These are phyloP conservation scores for Fraxinus sp. DNA, from an alignment of 305 asterid species.

Conservation along the genomic window DNA sequence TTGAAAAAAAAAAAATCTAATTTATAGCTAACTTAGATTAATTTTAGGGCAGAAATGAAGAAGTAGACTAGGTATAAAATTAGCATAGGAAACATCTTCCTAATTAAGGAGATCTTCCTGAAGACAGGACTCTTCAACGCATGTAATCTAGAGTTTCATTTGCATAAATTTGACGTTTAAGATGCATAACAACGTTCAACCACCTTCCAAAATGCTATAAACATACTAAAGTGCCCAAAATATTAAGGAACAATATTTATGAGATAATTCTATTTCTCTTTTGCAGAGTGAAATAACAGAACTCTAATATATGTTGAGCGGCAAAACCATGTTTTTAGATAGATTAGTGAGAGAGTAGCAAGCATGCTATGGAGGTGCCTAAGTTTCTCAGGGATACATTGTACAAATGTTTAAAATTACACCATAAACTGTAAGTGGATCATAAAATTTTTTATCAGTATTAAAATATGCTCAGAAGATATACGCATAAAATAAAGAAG, in stretches of 20 bases:
- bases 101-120: neutral
- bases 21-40: neutral
- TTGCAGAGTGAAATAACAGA: neutral
- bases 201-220: neutral
- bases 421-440: neutral
- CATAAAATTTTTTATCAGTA: neutral
- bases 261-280: neutral
- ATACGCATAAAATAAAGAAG: neutral
- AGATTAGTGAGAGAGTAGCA: neutral
- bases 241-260: slow-evolving; percentile 1
- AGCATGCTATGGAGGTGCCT: neutral
- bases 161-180: neutral
- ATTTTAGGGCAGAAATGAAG: neutral
- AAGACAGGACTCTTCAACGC: neutral
- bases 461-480: neutral
- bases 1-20: neutral
- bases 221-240: neutral
- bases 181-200: neutral
- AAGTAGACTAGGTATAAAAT: neutral
- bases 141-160: neutral
- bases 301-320: neutral
- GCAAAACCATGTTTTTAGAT: neutral
- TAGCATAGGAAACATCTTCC: neutral
- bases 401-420: neutral
- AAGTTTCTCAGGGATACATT: neutral